These are phyloP conservation scores for Heracleum sosnowskyi DNA, from an alignment of 129 eudicot species.

Conservation along the genomic window DNA sequence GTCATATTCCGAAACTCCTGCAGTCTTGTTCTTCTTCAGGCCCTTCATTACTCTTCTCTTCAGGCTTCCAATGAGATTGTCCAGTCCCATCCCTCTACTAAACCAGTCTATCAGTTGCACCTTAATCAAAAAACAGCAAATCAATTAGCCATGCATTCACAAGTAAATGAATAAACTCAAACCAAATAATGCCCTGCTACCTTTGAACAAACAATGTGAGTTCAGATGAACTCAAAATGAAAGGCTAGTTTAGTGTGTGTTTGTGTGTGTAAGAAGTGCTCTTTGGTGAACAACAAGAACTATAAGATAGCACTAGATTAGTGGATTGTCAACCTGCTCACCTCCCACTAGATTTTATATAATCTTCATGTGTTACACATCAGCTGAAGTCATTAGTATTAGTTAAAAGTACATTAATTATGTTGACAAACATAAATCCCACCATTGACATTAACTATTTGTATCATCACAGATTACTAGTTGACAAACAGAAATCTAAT, in stretches of 20 bases:
- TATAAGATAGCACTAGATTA: too few species aligned
- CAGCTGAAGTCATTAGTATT: neutral
- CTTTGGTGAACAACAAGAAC: neutral
- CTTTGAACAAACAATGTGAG: too few species aligned
- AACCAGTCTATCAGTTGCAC: too few species aligned
- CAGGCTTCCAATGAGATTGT: slow-evolving; percentile 10
- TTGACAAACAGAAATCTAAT: neutral
- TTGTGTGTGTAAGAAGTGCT: neutral
- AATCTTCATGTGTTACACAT: neutral
- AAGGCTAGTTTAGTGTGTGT: too few species aligned
- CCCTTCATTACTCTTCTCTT: slow-evolving; percentile 9
- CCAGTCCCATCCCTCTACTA: neutral
- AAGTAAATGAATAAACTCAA: too few species aligned
- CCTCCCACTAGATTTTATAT: too few species aligned
- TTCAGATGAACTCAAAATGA: too few species aligned
- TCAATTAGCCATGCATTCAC: too few species aligned
- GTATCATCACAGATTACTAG: neutral
- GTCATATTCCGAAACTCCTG: neutral
- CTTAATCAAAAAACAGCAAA: too few species aligned
- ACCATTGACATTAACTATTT: too few species aligned
- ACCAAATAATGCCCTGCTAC: too few species aligned
- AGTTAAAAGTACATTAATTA: neutral
- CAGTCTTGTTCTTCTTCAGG: slow-evolving; percentile 12
- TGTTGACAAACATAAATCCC: neutral
- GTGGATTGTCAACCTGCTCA: too few species aligned